Base-by-base conservation (phyloP, 352 stramenopile genomes). In the Blastocystis hominis region DNA sequence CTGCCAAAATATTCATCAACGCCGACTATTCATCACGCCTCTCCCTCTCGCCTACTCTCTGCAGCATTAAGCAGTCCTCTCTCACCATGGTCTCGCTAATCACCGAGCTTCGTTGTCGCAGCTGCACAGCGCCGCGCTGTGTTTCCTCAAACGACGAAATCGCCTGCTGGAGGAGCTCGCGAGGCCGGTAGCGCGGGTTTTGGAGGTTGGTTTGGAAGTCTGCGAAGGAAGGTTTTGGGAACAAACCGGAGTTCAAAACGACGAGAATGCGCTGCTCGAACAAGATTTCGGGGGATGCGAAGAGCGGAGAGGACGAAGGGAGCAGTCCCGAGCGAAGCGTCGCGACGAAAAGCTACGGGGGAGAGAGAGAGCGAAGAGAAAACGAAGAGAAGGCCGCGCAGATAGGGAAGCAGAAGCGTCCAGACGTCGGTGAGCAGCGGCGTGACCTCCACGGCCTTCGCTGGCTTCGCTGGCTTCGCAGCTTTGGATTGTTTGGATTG, bases 321-420 rank as follows among this genome's bases (percentile, higher is more conserved):
- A 56, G 30, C 7, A 80, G 40, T 7, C 36, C 7, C 17, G 36
- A 20, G 3, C 42, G 30, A 36, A 64, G 5, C 30, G 40, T 63
- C 1, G 20, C 13, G 36, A 64, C 24, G 2, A 80, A 42, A 20
- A 64, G 46, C 70, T 80, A 80, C 30, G 30, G 0, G 36, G 62
- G 2, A 61, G 6, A 5, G 17, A n/a, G 0, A 2, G 2, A 3
- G 36, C 38, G 38, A 42, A 63, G 15, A 63, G 17, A 2, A 17
- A 44, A 80, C 70, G 38, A 80, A 80, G 30, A 80, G 70, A 63
- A 80, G 44, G 2, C 70, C 70, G n/a, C 70, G 70, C 50, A 44
- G 40, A 64, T 80, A 80, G 42, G 62, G 40, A 40, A 64, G 3
- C 40, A 80, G 54, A 64, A 80, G 44, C 0, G 50, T 47, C 70